These are phyloP conservation scores for Fraxinus americana DNA, from an alignment of 257 asterid genomes.

Conservation along the genomic window DNA sequence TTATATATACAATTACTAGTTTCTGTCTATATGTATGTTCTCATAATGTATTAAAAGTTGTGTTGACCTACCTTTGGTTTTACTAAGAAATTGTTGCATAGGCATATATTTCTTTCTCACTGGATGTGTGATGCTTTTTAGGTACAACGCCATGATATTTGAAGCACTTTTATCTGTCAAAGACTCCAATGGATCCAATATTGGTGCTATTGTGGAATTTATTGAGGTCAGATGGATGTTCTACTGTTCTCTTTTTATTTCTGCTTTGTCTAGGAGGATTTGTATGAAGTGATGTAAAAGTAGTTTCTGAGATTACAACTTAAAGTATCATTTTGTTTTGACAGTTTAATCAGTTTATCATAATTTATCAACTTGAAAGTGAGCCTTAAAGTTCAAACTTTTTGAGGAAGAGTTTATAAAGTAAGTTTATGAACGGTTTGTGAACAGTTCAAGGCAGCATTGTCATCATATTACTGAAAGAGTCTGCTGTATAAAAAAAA, in stretches of 20 bases:
- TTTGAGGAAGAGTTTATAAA: too few species aligned
- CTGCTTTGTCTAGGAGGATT: not conserved
- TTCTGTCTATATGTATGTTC: not conserved
- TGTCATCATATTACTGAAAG: not conserved
- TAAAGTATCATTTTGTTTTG: not conserved
- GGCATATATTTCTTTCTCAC: slow-evolving; percentile 16
- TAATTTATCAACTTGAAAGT: not conserved
- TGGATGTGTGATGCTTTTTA: slow-evolving; percentile 23
- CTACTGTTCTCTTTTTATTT: not conserved
- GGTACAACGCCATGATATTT: slow-evolving; percentile 50
- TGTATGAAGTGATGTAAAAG: not conserved
- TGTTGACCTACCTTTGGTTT: not conserved
- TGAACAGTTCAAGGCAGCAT: slow-evolving; percentile 12
- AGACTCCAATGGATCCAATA: slow-evolving; percentile 51
- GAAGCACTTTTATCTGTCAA: slow-evolving; percentile 59
- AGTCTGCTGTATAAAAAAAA: not conserved
- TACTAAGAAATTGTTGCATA: slow-evolving; percentile 18
- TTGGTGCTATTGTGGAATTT: slow-evolving; percentile 46
- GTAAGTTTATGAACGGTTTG: not conserved
- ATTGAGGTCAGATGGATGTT: slow-evolving; percentile 54
- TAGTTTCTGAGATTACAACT: not conserved
- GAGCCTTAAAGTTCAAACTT: not conserved
- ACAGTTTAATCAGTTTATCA: not conserved
- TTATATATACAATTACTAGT: slow-evolving; percentile 10
- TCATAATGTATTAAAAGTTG: not conserved